Conservation (phyloP, 164 flowering plant species). For the Stephania cephalantha region DNA sequence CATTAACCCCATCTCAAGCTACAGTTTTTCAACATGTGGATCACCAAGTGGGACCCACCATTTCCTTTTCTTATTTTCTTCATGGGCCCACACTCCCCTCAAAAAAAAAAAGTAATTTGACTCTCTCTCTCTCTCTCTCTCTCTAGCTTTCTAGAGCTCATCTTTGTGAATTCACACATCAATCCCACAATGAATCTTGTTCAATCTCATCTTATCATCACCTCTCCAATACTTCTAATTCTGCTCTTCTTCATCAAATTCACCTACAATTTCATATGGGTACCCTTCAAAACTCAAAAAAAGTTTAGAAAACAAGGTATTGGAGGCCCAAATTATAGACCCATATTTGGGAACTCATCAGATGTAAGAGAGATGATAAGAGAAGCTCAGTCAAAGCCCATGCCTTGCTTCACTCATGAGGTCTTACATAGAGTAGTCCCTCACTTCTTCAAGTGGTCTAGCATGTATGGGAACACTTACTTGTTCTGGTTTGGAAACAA, state of each 20-base stretch:
- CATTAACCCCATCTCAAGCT: neutral
- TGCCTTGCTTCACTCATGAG: conserved; percentile 18
- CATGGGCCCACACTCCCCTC: no score
- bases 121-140: no score
- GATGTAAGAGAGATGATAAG: conserved; percentile 20
- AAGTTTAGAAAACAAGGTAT: conserved; percentile 41
- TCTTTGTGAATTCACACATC: neutral
- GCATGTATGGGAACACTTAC: conserved; percentile 48
- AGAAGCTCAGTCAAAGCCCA: conserved; percentile 19
- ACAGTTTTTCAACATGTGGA: neutral
- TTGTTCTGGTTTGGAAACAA: conserved; percentile 62
- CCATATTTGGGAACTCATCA: conserved; percentile 29
- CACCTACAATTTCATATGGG: conserved; percentile 23
- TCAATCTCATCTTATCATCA: neutral
- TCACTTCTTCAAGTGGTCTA: conserved; percentile 49
- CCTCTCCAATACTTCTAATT: neutral
- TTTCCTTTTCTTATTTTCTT: neutral
- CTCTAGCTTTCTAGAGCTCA: neutral
- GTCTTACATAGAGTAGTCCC: conserved; percentile 37
- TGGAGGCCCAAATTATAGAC: conserved; percentile 37
- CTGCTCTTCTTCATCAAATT: conserved; percentile 5
- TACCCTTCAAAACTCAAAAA: conserved; percentile 32
- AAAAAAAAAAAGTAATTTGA: no score
- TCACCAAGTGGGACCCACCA: neutral
- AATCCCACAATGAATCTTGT: conserved; percentile 8